phyloP scores from a whole-genome alignment of 2,329 filamentous ascomycete species.

The Penicillium palitans region DNA sequence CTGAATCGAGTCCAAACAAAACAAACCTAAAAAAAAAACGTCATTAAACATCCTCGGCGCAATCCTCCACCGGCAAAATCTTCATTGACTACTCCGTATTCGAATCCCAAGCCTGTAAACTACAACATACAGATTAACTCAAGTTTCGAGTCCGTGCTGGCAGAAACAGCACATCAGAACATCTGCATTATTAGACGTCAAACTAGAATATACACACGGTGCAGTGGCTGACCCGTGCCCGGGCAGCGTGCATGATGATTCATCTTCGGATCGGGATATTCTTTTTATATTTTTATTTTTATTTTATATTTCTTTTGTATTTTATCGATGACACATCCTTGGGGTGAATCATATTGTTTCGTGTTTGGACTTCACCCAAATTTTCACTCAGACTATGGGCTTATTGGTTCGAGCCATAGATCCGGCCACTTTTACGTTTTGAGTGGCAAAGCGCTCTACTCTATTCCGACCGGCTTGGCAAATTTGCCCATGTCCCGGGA shows the following conservation, averaged over 20 bases:
- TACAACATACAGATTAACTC: not conserved
- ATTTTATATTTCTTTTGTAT: no score
- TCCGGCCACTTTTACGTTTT: conserved; percentile 8
- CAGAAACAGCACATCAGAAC: conserved; percentile 1
- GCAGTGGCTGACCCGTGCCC: conserved; percentile 20
- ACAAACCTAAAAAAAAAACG: conserved; percentile 1
- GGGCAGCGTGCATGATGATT: conserved; percentile 22
- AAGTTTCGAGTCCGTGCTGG: not conserved
- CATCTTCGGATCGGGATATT: conserved; percentile 12
- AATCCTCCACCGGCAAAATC: not conserved
- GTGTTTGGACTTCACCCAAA: not conserved
- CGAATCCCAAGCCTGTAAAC: not conserved
- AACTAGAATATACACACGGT: conserved; percentile 3
- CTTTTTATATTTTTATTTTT: no score
- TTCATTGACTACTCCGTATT: not conserved
- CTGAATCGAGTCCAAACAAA: not conserved
- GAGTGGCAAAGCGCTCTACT: conserved; percentile 24
- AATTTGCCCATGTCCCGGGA: not conserved
- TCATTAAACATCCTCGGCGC: conserved; percentile 3
- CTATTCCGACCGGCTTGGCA: conserved; percentile 16
- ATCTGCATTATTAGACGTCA: not conserved
- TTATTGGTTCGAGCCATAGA: conserved; percentile 17
- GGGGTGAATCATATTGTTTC: conserved; percentile 28
- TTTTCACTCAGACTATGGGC: not conserved
- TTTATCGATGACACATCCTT: conserved; percentile 12